A percentile compares a stretch with the other conserved stretches of the same genome.
Evolutionary conservation across 1,284 basidiomycete species (phyloP).

Genomic region (Boletellus sp.): DNA sequence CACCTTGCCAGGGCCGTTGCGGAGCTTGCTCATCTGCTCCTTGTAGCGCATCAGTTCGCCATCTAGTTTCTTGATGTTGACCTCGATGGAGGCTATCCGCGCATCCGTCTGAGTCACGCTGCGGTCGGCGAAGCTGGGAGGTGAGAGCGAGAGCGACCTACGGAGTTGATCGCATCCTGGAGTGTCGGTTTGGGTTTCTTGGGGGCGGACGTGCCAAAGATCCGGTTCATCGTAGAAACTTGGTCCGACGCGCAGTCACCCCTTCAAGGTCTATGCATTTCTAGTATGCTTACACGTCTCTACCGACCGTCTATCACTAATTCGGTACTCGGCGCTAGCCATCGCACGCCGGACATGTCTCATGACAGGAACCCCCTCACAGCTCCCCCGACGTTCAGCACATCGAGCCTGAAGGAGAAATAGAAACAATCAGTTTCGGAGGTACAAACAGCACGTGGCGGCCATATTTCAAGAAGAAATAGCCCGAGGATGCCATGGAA

Average conservation of each 20-base stretch:
- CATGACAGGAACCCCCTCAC: constrained; percentile 68
- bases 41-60: constrained; percentile 91
- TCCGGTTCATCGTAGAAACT: constrained; percentile 60
- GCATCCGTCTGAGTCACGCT: constrained; percentile 69
- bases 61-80: constrained; percentile 96
- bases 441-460: neutral
- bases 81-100: constrained; percentile 87
- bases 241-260: neutral
- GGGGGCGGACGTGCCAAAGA: constrained; percentile 73
- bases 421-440: constrained; percentile 3
- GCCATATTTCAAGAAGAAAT: neutral
- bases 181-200: constrained; percentile 88
- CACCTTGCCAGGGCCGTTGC: constrained; percentile 94
- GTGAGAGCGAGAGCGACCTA: constrained; percentile 37
- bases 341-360: constrained; percentile 2
- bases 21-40: constrained; percentile 93
- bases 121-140: constrained; percentile 11
- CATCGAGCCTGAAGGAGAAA: constrained; percentile 51
- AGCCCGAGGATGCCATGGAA: neutral
- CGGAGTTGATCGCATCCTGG: constrained; percentile 87
- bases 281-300: too few species aligned
- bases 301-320: too few species aligned
- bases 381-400: constrained; percentile 75
- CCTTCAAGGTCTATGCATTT: neutral
- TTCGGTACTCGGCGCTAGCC: too few species aligned